Conservation (phyloP, 495 filamentous ascomycete species). For the Xylaria bambusicola region DNA sequence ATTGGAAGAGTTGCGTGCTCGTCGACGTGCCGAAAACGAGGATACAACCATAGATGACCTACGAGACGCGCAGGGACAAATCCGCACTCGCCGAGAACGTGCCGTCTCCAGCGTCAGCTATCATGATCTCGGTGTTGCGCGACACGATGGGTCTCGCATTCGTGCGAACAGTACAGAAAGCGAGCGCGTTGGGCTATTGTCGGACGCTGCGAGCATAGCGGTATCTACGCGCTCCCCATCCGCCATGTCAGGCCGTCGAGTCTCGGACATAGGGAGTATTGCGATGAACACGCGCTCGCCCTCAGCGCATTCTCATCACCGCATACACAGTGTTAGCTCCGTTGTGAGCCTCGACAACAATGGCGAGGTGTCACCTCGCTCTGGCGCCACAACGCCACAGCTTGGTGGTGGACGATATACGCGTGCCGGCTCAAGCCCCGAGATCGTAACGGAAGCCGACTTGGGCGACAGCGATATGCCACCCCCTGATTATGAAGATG, state of each 20-base stretch:
- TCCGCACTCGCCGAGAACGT: conserved; percentile 64
- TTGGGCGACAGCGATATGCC: conserved; percentile 52
- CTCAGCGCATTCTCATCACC: conserved; percentile 34
- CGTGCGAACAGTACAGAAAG: conserved; percentile 79
- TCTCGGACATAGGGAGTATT: conserved; percentile 2
- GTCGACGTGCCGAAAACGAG: conserved; percentile 39
- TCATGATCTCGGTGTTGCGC: conserved; percentile 78
- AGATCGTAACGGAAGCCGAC: conserved; percentile 46
- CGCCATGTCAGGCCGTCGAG: conserved; percentile 24
- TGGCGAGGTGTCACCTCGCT: conserved; percentile 38
- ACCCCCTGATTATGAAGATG: conserved; percentile 57
- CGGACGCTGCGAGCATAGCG: conserved; percentile 65
- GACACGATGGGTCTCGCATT: conserved; percentile 85
- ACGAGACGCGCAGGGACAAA: conserved; percentile 66
- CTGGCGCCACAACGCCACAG: conserved; percentile 41
- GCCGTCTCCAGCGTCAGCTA: conserved; percentile 85
- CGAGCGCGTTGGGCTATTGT: conserved; percentile 72
- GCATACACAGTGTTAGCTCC: conserved; percentile 47
- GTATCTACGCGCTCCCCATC: conserved; percentile 33
- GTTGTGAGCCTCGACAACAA: conserved; percentile 50
- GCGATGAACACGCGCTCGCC: conserved; percentile 11
- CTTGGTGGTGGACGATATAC: conserved; percentile 25
- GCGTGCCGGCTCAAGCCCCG: conserved; percentile 40
- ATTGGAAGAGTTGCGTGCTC: conserved; percentile 59
- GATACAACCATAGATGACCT: conserved; percentile 49